These are phyloP conservation scores for Pleurotus cornucopiae DNA, from an alignment of 768 basidiomycete genomes.

Conservation along the genomic window DNA sequence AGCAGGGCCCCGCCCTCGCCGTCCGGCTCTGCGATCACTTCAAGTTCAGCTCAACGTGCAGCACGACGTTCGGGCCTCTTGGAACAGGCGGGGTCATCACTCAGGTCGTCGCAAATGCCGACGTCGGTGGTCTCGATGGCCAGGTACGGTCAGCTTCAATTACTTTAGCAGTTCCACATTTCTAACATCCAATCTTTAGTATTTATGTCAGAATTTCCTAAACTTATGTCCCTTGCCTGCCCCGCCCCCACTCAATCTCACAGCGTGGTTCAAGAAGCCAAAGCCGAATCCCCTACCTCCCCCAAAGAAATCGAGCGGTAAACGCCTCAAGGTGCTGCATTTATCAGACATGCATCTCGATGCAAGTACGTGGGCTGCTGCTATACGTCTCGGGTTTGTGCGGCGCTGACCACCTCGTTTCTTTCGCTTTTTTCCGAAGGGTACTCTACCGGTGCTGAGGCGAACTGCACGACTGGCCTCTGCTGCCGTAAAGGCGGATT, in stretches of 20 bases:
- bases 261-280: constrained; percentile 71
- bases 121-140: constrained; percentile 70
- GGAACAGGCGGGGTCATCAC: constrained; percentile 59
- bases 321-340: constrained; percentile 69
- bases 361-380: constrained; percentile 40
- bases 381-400: too few relatives aligned
- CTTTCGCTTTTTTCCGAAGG: constrained; percentile 31
- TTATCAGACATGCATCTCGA: constrained; percentile 78
- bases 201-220: constrained; percentile 59
- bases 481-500: constrained; percentile 60
- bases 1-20: constrained; percentile 52
- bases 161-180: too few relatives aligned
- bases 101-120: constrained; percentile 67
- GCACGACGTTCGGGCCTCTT: constrained; percentile 38
- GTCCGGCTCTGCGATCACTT: constrained; percentile 60
- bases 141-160: constrained; percentile 37
- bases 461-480: constrained; percentile 61
- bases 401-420: neutral
- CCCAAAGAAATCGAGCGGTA: constrained; percentile 54
- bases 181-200: constrained; percentile 23
- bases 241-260: constrained; percentile 57
- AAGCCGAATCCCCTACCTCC: constrained; percentile 67
- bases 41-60: constrained; percentile 48
- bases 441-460: constrained; percentile 66
- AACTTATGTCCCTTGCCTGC: constrained; percentile 51